Base-by-base conservation (phyloP, 2,329 filamentous ascomycete genomes). In the Fusarium udum region DNA sequence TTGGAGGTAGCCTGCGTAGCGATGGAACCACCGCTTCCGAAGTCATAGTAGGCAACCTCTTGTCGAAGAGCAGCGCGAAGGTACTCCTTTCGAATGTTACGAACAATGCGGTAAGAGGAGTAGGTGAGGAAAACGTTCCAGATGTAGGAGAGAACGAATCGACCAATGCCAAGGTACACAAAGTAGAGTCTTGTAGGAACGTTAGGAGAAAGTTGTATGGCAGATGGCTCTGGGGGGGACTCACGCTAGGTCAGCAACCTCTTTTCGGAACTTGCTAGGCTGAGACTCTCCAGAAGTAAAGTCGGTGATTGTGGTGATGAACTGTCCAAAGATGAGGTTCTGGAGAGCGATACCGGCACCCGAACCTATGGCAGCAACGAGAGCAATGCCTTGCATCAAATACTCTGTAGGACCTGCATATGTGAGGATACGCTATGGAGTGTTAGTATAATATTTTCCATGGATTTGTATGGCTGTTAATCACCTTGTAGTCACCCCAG, bases 141-240 rank as follows among this genome's bases (percentile, higher is more conserved):
- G 24, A 84, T 75, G 69, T 90, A 90, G 18, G 85, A 82, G 22
- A 88, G 78, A 28, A 80, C 75, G 66, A 90, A 87, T 49, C 87
- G 85, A 1, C 79, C 88, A 57, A 90, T 81, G 73, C 89, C 89
- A 18, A 91, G 81, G 69, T 90, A 90, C 32, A 90, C 82, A 72
- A 90, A 89, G 76, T 87, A 90, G 11, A 91, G 79, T 1, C 85
- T 87, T 31, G 22, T 34, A 24, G 26, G 20, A 7, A 31, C 15
- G 12, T 34, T 74, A 28, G 76, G 68, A 73, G 48, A 87, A 7
- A 31, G 7, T 6, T 22, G n/a, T 39, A 28, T 8, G 39, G 22
- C 3, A n/a, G 37, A 28, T 39, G 37, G 20, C 32, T 34, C 22
- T 16, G 11, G 83, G 65, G 83, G 65, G 77, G 58, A 89, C 80